Percentiles rank a stretch among this genome's conserved stretches.
phyloP scores from a whole-genome alignment of 73 alveolate genomes.

The Uronychia setigera region DNA sequence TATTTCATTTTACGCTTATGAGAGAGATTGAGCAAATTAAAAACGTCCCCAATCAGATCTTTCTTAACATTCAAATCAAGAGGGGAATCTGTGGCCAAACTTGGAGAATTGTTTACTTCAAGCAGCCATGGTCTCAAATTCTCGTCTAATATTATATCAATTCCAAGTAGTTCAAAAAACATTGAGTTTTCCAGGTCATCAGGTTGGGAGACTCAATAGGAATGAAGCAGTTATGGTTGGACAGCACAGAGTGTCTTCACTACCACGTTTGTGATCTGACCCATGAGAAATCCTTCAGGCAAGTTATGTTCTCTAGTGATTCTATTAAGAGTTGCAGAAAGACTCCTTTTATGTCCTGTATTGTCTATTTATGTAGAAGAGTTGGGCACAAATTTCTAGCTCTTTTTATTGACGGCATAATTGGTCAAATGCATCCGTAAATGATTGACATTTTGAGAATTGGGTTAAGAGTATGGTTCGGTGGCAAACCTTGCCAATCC shows the following conservation, averaged over 20 bases:
- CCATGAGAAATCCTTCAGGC: neutral
- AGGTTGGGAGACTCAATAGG: conserved; percentile 65
- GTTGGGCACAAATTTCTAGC: conserved; percentile 19
- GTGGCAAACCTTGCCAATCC: conserved; percentile 91
- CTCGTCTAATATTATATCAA: conserved; percentile 60
- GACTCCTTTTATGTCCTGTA: conserved; percentile 45
- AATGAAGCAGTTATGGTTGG: conserved; percentile 62
- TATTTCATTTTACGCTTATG: conserved; percentile 29
- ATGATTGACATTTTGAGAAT: conserved; percentile 53
- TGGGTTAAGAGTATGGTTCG: conserved; percentile 61
- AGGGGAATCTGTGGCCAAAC: conserved; percentile 80
- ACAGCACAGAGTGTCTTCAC: conserved; percentile 56
- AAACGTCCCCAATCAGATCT: conserved; percentile 51
- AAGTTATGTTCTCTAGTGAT: neutral
- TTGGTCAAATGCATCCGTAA: conserved; percentile 85
- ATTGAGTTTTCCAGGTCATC: conserved; percentile 51
- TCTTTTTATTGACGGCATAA: conserved; percentile 84
- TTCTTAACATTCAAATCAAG: conserved; percentile 64
- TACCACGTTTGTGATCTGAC: conserved; percentile 21
- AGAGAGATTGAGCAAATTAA: conserved; percentile 49
- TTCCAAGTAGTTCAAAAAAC: conserved; percentile 72
- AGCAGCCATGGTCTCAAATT: conserved; percentile 70
- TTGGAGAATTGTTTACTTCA: conserved; percentile 90
- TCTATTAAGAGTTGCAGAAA: conserved; percentile 5
- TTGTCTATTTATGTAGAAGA: conserved; percentile 41